Percentiles rank a stretch among this genome's conserved stretches.
phyloP scores from a whole-genome alignment of 768 basidiomycete genomes.

The Clitopilus passeckerianus region DNA sequence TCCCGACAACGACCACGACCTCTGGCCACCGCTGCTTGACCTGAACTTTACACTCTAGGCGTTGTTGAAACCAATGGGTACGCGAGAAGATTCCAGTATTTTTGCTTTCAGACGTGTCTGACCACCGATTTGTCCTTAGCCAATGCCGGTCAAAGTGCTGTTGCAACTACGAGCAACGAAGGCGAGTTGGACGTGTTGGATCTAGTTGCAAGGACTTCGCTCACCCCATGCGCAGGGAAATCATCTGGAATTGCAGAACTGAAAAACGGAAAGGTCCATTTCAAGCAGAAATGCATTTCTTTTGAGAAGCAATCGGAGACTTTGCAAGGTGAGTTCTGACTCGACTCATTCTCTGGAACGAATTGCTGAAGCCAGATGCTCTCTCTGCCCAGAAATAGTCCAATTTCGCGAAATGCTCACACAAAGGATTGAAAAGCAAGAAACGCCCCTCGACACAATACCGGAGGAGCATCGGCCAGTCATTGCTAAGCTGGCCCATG shows the following conservation, averaged over 20 bases:
- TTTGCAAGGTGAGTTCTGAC: conserved; percentile 56
- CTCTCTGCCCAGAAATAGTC: conserved; percentile 53
- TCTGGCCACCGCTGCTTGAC: neutral
- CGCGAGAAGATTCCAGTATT: conserved; percentile 5
- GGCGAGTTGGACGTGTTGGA: conserved; percentile 27
- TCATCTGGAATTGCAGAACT: conserved; percentile 43
- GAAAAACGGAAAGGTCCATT: conserved; percentile 71
- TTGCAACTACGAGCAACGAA: conserved; percentile 6
- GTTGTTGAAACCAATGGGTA: conserved; percentile 30
- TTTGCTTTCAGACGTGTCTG: neutral
- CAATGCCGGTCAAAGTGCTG: neutral
- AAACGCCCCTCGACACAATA: conserved; percentile 48
- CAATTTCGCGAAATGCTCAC: conserved; percentile 73
- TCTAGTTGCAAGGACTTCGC: neutral
- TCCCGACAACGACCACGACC: conserved; percentile 11
- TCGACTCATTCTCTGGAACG: conserved; percentile 1
- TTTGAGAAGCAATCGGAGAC: conserved; percentile 81
- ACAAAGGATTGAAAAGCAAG: conserved; percentile 38
- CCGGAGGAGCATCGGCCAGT: conserved; percentile 70
- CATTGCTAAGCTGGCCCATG: conserved; percentile 79
- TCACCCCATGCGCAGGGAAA: neutral
- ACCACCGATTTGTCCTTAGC: neutral
- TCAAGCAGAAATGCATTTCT: conserved; percentile 70
- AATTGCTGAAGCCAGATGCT: conserved; percentile 5
- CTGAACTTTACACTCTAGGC: neutral